Evolutionary conservation across 23 red algal species (phyloP), one percentile per base, ranked within the genome.

Genomic region (Gracilariopsis chorda): DNA sequence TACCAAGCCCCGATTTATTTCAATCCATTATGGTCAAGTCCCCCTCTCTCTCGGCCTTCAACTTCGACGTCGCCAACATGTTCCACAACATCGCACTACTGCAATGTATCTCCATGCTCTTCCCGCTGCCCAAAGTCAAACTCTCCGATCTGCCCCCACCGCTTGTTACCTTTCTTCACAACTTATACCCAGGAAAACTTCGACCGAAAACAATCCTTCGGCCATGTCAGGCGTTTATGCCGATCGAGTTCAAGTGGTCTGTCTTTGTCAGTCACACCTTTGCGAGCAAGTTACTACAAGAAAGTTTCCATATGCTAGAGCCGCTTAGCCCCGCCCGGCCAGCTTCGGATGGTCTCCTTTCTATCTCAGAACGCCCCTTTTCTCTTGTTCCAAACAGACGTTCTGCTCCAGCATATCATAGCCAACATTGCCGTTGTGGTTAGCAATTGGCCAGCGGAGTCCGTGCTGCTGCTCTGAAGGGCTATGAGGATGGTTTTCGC

Each of bases 51-150:
- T 58, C 53, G 5, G 53, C 53, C 5, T 25, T 58, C n/a, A 57
- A 81, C 10, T 47, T 81, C 28, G 77, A 81, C 43, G 39, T 81
- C 1, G 77, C 12, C 17, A 81, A 81, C 29, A 81, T 81, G 45
- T 81, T 81, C 51, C 77, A 81, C 77, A 81, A 56, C 52, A 81
- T 81, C 4, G 48, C 25, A 53, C 77, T 81, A 10, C 48, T 51
- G 21, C 13, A 10, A 1, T 57, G 48, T 1, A 24, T 81, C 14
- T 29, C 51, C 17, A n/a, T 4, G 16, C 48, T 81, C 12, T 81
- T 81, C 51, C 77, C 45, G n/a, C 1, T 49, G 46, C 34, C 16
- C n/a, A 51, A 45, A 17, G 48, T 81, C 20, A 3, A 6, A 12
- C 27, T 71, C 6, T 30, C n/a, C 3, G 10, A 71, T 7, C 64